Conservation (phyloP, 345 rosid genomes). For the Rhizophora mangle region DNA sequence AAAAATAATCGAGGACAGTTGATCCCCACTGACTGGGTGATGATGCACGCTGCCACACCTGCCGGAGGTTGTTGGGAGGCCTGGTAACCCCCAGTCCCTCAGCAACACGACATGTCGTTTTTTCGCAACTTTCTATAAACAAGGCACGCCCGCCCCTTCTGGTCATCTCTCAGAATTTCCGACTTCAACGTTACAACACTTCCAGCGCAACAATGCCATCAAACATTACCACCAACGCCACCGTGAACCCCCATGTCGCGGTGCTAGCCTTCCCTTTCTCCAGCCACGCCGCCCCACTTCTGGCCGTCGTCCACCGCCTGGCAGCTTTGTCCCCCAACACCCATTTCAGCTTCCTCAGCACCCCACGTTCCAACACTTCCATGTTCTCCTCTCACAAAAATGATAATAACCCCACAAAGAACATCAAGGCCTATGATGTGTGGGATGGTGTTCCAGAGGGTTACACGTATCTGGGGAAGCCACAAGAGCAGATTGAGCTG, state of each 20-base stretch:
- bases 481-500: conserved; percentile 32
- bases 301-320: conserved; percentile 30
- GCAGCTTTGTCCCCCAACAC: conserved; percentile 28
- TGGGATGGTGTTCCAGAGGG: conserved; percentile 33
- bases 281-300: conserved; percentile 39
- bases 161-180: neutral
- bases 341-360: conserved; percentile 40
- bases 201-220: neutral
- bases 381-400: conserved; percentile 8
- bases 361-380: conserved; percentile 9
- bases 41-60: too few species aligned
- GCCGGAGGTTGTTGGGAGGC: too few species aligned
- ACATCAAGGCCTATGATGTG: conserved; percentile 26
- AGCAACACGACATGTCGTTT: too few species aligned
- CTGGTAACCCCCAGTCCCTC: too few species aligned
- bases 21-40: too few species aligned
- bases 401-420: neutral
- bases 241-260: conserved; percentile 27
- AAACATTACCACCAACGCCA: neutral
- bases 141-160: too few species aligned
- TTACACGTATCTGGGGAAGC: conserved; percentile 26
- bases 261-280: conserved; percentile 45
- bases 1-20: too few species aligned
- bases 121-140: too few species aligned
- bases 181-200: too few species aligned